Base-by-base conservation (phyloP, 2,329 filamentous ascomycete genomes). In the Phaeomoniella chlamydospora region DNA sequence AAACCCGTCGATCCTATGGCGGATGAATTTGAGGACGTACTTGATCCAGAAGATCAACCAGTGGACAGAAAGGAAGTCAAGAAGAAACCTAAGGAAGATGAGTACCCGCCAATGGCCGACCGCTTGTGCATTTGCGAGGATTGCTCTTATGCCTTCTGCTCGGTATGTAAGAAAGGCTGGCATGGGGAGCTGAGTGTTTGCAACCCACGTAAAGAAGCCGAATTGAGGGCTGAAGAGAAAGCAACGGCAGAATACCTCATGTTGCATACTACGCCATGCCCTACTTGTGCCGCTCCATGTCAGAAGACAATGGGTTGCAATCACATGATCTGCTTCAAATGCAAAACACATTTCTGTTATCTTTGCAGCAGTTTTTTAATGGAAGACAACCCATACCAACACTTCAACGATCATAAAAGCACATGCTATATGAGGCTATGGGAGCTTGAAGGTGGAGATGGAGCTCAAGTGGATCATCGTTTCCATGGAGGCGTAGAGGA, bases 231-330 rank as follows among this genome's bases (percentile, higher is more conserved):
- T 41, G 87, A 94, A 53, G 87, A 94, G 47, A 77, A 84, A 51
- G 85, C 85, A 0, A 86, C 83, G 2, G 67, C 90, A 43, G 81
- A 90, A 39, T 98, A 93, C 53, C 67, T 98, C 46, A 67, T 73
- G 34, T 60, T 74, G 42, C 77, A 94, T 59, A 92, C 87, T 0
- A 85, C 85, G 9, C 77, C 81, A 1, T 98, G 90, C 52, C 87
- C 90, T 9, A 88, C 85, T 3, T 98, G 90, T 59, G 74, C 68
- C 18, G 78, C 80, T 1, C 84, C 84, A 0, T 80, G 79, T 15
- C 84, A 94, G 54, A 98, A 98, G 65, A 84, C 80, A 2, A 77
- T 83, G 51, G 90, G 90, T 29, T 98, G 90, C 66, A 94, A 94
- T 57, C 87, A 94, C 58, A 96, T 96, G 86, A 82, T 79, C 34